Evolutionary conservation across 306 rosid genomes (phyloP).

Genomic region (Glycine tomentella): DNA sequence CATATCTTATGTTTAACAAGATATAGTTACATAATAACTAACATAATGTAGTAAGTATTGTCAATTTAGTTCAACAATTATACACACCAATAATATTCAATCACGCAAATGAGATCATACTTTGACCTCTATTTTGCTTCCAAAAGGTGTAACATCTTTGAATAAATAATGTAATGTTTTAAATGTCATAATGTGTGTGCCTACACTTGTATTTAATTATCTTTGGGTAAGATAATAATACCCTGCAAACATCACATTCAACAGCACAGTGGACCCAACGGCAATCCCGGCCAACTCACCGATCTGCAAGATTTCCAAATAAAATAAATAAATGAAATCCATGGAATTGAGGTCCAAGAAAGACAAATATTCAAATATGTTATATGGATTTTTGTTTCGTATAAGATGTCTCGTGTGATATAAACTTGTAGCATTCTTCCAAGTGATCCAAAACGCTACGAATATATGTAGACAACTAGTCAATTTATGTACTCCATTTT

Average conservation of each 20-base stretch:
- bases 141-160: constrained; percentile 33
- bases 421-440: constrained; percentile 34
- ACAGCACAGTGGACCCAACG: constrained; percentile 73
- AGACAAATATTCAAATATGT: constrained; percentile 8
- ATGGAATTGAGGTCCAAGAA: neutral
- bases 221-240: constrained; percentile 44
- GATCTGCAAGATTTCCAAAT: constrained; percentile 53
- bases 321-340: constrained; percentile 6
- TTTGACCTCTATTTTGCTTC: constrained; percentile 35
- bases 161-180: neutral
- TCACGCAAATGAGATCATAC: constrained; percentile 3
- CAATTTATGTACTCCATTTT: constrained; percentile 34
- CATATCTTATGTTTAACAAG: too few relatives aligned
- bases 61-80: neutral
- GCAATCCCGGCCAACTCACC: constrained; percentile 96
- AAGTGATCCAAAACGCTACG: constrained; percentile 16
- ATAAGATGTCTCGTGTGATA: constrained; percentile 29
- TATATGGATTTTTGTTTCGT: constrained; percentile 16
- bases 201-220: neutral
- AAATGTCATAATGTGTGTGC: too few relatives aligned
- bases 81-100: neutral
- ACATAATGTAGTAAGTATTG: neutral
- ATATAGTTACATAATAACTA: too few relatives aligned
- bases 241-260: constrained; percentile 91
- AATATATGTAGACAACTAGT: constrained; percentile 41